Evolutionary conservation across 371 early-diverging fungal genomes (phyloP), one percentile per base, ranked within the genome.

Genomic region (Fennellomyces sp.): DNA sequence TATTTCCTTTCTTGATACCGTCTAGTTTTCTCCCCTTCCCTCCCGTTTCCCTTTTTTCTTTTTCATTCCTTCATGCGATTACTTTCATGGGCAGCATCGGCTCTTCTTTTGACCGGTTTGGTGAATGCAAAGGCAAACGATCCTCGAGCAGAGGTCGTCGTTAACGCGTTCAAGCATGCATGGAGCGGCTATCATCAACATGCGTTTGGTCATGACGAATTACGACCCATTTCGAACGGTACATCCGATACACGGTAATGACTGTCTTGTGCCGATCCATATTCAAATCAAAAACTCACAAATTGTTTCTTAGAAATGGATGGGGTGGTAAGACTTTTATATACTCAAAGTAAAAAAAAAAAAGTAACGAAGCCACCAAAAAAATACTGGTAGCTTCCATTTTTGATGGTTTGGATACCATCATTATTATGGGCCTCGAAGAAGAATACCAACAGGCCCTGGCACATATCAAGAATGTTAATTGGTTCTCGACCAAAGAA

Each of bases 361-460:
- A 21, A 45, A 45, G 35, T n/a, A n/a, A 23, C 15, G 19, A 17
- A 7, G 1, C 23, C 23, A 26, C 12, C 42, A 31, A 33, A 36
- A 31, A 58, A 8, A 27, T n/a, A n/a, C n/a, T n/a, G n/a, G 27
- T 42, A 80, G 85, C 85, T 45, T 89, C 92, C 2, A 84, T 94
- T 58, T 81, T 95, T 29, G 97, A 97, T 66, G 78, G 91, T 10
- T 73, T 97, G 29, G 96, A 95, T 63, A 95, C 96, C 2, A 80
- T 93, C 52, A 61, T 84, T 31, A 75, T 98, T 29, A 91, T 95
- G 92, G 90, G 85, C 0, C 64, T 94, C 27, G 76, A 80, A n/a
- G 79, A 82, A 0, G 93, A 93, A 60, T 97, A 88, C 64, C 39
- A 75, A 13, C 69, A 78, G 31, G 92, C 92, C 25, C 68, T 85